phyloP scores from a whole-genome alignment of 2,329 filamentous ascomycete genomes.

The Neurospora sp. region DNA sequence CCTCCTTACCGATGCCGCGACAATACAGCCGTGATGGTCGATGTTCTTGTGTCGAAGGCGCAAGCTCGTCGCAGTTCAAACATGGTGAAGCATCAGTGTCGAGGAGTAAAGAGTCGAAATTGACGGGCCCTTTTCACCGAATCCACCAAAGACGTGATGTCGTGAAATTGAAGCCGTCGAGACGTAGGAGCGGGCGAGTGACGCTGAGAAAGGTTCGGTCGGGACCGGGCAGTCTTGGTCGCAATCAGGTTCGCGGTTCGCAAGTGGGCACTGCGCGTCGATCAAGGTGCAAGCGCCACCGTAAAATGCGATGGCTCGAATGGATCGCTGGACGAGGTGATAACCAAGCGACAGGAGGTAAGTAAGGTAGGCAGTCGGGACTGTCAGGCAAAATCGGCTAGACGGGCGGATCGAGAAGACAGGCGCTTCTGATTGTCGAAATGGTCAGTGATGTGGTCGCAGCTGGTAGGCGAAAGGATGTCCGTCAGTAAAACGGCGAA shows the following conservation, averaged over 20 bases:
- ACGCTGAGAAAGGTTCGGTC: neutral
- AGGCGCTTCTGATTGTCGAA: neutral
- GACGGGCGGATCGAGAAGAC: neutral
- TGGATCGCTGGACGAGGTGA: neutral
- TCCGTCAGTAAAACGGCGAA: neutral
- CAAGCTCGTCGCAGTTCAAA: constrained; percentile 19
- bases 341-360: neutral
- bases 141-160: neutral
- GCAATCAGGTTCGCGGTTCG: neutral
- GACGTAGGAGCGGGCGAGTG: neutral
- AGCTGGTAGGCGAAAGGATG: neutral
- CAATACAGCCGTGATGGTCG: constrained; percentile 6
- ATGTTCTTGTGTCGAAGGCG: constrained; percentile 15
- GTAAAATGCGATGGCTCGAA: neutral
- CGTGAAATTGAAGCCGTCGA: neutral
- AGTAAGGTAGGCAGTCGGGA: neutral
- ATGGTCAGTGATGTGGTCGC: neutral
- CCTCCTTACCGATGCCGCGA: constrained; percentile 13
- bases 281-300: neutral
- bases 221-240: neutral
- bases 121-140: neutral
- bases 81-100: constrained; percentile 24
- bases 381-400: neutral
- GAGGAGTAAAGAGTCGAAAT: neutral
- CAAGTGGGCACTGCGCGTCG: neutral